Percentiles rank a stretch among this genome's conserved stretches.
Conservation (phyloP, 345 rosid genomes). For the Melaleuca quinquenervia region DNA sequence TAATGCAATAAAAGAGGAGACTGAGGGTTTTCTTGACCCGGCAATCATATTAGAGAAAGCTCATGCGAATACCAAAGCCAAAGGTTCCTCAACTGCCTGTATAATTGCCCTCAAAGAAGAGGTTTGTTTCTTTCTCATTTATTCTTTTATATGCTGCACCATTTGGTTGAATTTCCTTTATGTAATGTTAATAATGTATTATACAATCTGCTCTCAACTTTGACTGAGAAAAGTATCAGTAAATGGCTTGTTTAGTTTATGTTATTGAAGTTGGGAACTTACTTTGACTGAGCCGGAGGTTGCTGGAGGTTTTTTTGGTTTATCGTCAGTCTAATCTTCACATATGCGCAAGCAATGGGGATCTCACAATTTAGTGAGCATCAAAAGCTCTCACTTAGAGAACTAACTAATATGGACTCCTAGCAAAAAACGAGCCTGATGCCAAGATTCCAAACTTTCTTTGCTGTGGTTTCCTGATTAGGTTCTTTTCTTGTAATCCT, state of each 20-base stretch:
- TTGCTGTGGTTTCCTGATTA: background rate
- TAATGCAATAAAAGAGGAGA: constrained; percentile 54
- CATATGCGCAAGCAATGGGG: background rate
- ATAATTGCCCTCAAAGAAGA: constrained; percentile 68
- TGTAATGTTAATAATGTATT: background rate
- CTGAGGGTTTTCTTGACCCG: constrained; percentile 60
- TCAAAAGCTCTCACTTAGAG: background rate
- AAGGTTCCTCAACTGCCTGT: constrained; percentile 95
- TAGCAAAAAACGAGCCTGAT: background rate
- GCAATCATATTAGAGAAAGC: constrained; percentile 81
- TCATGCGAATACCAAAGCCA: constrained; percentile 58
- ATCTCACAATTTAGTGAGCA: background rate
- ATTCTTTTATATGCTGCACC: background rate
- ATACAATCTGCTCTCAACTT: background rate
- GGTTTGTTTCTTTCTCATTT: constrained; percentile 24
- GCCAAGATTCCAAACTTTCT: background rate
- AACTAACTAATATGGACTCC: background rate
- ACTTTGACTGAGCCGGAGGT: background rate
- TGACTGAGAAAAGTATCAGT: background rate
- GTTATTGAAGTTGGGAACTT: background rate
- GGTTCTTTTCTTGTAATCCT: background rate
- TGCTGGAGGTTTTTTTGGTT: background rate
- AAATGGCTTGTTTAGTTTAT: background rate
- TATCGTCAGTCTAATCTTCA: background rate
- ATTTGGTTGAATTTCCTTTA: background rate